Evolutionary conservation across 768 basidiomycete genomes (phyloP).

Genomic region (Dioszegia hungarica): DNA sequence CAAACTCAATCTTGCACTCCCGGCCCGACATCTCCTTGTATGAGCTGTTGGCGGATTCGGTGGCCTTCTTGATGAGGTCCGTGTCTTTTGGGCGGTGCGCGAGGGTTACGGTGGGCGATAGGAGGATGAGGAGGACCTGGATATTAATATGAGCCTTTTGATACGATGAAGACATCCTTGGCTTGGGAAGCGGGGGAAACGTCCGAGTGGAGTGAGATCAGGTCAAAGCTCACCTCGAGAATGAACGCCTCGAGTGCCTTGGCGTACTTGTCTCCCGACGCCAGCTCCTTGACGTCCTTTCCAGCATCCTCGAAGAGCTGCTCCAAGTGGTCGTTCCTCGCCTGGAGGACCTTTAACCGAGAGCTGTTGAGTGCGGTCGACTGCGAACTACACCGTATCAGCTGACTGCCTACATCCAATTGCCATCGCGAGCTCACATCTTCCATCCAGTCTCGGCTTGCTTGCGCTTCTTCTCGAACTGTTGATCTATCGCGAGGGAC

Average conservation of each 20-base stretch:
- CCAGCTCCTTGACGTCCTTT: constrained; percentile 59
- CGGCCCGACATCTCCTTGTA: constrained; percentile 78
- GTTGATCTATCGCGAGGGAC: constrained; percentile 85
- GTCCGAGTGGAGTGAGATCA: too few species aligned
- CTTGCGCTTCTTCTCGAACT: constrained; percentile 94
- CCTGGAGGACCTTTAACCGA: constrained; percentile 79
- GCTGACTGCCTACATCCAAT: neutral
- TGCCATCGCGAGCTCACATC: constrained; percentile 61
- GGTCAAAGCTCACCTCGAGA: constrained; percentile 61
- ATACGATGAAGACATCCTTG: too few species aligned
- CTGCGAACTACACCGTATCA: constrained; percentile 61
- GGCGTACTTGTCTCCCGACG: constrained; percentile 59
- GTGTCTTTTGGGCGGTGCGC: constrained; percentile 66
- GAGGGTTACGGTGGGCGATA: constrained; percentile 69
- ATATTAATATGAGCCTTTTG: neutral
- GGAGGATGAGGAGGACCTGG: constrained; percentile 69
- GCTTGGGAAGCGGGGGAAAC: too few species aligned
- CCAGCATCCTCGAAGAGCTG: constrained; percentile 76
- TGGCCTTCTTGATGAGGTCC: constrained; percentile 60
- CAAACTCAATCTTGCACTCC: constrained; percentile 58
- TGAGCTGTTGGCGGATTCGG: constrained; percentile 58
- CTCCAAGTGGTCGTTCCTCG: constrained; percentile 85
- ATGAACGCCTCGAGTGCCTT: constrained; percentile 80
- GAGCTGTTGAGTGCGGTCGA: constrained; percentile 96
- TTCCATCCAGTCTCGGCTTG: constrained; percentile 89